Evolutionary conservation across 2,329 filamentous ascomycete species (phyloP).

Genomic region (Neonectria hederae): DNA sequence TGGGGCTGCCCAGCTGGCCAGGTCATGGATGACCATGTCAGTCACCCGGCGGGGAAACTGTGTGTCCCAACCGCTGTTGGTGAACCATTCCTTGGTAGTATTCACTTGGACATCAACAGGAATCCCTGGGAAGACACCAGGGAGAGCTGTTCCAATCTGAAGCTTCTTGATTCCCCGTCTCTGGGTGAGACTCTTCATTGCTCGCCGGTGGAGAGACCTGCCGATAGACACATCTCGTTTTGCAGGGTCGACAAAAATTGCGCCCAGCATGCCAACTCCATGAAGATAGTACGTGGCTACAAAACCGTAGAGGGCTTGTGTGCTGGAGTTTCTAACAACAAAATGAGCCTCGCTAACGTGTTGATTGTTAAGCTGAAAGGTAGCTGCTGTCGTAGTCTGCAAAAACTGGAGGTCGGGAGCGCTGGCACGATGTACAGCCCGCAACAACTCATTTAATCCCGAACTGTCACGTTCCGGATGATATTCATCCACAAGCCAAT

Average conservation of each 20-base stretch:
- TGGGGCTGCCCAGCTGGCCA: slow-evolving; percentile 78
- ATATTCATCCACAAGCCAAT: slow-evolving; percentile 94
- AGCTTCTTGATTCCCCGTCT: slow-evolving; percentile 79
- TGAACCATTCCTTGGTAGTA: slow-evolving; percentile 79
- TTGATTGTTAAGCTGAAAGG: slow-evolving; percentile 77
- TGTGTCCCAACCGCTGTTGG: slow-evolving; percentile 88
- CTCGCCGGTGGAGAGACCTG: slow-evolving; percentile 86
- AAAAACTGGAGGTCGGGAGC: slow-evolving; percentile 76
- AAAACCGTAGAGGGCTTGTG: slow-evolving; percentile 89
- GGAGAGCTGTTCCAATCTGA: slow-evolving; percentile 82
- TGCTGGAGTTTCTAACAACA: slow-evolving; percentile 93
- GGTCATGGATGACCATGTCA: slow-evolving; percentile 78
- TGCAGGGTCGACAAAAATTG: slow-evolving; percentile 87
- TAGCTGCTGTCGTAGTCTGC: slow-evolving; percentile 73
- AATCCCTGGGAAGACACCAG: slow-evolving; percentile 87
- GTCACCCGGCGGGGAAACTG: slow-evolving; percentile 64
- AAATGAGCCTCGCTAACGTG: slow-evolving; percentile 85
- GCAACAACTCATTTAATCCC: slow-evolving; percentile 79
- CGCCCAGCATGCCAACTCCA: slow-evolving; percentile 78
- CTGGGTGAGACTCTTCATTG: slow-evolving; percentile 77
- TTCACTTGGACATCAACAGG: slow-evolving; percentile 64
- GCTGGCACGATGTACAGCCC: slow-evolving; percentile 72
- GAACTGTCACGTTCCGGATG: slow-evolving; percentile 79
- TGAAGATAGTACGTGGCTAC: slow-evolving; percentile 87
- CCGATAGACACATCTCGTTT: slow-evolving; percentile 91